phyloP scores from a whole-genome alignment of 2,329 filamentous ascomycete species.

The Scleromitrula shiraiana region DNA sequence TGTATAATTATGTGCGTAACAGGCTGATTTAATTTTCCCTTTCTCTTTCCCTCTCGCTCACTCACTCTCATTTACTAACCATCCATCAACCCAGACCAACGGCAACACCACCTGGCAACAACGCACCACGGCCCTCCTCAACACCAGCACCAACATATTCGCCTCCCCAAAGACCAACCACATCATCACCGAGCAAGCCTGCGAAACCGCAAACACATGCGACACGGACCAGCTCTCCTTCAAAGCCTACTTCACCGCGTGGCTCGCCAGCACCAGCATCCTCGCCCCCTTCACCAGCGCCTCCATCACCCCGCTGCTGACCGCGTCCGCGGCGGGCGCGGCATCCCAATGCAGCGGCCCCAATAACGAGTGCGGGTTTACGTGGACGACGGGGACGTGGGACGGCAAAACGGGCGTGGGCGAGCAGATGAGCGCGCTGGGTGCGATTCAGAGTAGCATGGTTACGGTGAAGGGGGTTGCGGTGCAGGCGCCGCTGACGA shows the following conservation, averaged over 20 bases:
- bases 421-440: conserved; percentile 63
- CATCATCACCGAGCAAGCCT: conserved; percentile 38
- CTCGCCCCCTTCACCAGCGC: conserved; percentile 53
- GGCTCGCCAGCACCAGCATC: conserved; percentile 54
- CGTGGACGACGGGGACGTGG: conserved; percentile 45
- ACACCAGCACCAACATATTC: conserved; percentile 47
- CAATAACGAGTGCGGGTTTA: conserved; percentile 50
- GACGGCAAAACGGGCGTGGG: conserved; percentile 57
- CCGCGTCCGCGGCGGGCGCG: conserved; percentile 46
- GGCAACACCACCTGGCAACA: conserved; percentile 43
- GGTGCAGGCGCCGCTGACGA: conserved; percentile 33
- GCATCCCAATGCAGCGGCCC: conserved; percentile 50
- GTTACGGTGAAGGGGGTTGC: conserved; percentile 26
- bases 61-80: conserved; percentile 1
- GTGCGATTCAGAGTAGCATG: conserved; percentile 43
- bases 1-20: conserved; percentile 40
- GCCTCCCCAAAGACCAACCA: conserved; percentile 34
- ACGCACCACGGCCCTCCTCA: conserved; percentile 48
- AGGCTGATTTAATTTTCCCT: too few species aligned
- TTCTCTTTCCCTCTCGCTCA: background rate
- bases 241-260: conserved; percentile 55
- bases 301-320: conserved; percentile 44
- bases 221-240: conserved; percentile 55
- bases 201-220: conserved; percentile 51
- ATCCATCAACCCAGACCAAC: conserved; percentile 23